Conservation (phyloP, 345 rosid genomes). For the Acer negundo region DNA sequence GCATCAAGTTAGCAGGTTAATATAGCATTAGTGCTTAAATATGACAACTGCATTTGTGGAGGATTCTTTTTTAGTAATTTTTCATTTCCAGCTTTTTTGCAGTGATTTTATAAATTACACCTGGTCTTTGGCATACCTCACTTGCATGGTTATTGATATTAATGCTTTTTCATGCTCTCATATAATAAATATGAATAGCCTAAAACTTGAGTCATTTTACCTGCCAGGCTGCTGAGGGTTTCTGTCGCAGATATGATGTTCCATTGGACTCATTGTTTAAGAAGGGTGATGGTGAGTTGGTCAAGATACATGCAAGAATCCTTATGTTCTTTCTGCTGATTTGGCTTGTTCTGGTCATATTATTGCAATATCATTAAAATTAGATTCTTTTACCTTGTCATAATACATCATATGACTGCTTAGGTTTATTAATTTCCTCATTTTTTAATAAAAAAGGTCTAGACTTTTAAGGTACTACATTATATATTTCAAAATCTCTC, state of each 20-base stretch:
- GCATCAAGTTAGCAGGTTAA: neutral
- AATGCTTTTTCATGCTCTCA: conserved; percentile 12
- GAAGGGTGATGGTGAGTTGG: conserved; percentile 72
- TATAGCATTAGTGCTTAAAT: neutral
- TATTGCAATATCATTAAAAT: neutral
- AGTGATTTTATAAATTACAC: neutral
- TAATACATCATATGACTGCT: neutral
- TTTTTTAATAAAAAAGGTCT: neutral
- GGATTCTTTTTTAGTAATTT: conserved; percentile 12
- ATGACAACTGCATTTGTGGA: conserved; percentile 10
- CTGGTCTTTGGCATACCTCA: neutral
- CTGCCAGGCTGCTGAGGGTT: conserved; percentile 93
- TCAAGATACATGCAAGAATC: conserved; percentile 10
- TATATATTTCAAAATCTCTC: neutral
- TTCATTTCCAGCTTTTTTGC: neutral
- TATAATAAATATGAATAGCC: neutral
- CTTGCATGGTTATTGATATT: neutral
- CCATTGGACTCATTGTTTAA: conserved; percentile 58
- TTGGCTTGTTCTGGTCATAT: neutral
- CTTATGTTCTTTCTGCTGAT: neutral
- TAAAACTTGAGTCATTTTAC: conserved; percentile 22
- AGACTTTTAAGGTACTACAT: neutral
- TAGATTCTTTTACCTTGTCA: neutral
- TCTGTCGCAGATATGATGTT: conserved; percentile 78
- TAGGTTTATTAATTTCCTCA: neutral